These are phyloP conservation scores for Salix caprea DNA, from an alignment of 345 rosid genomes.

Conservation along the genomic window DNA sequence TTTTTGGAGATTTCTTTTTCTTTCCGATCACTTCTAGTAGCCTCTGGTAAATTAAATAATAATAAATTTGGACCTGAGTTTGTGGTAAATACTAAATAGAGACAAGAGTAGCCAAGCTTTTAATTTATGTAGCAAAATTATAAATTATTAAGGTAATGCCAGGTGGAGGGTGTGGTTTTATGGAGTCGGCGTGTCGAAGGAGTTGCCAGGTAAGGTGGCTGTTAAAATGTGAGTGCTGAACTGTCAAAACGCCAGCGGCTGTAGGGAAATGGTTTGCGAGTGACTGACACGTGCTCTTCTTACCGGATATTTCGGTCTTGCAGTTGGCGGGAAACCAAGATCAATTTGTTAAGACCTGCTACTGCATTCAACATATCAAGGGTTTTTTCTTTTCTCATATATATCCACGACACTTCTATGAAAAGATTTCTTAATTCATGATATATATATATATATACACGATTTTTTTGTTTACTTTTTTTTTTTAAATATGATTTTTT, in stretches of 20 bases:
- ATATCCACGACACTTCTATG: too few relatives aligned
- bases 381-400: too few relatives aligned
- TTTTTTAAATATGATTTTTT: too few relatives aligned
- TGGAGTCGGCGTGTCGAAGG: neutral
- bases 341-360: neutral
- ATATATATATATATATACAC: too few relatives aligned
- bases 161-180: neutral
- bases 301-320: neutral
- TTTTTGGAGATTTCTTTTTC: neutral
- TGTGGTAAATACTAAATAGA: neutral
- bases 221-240: neutral
- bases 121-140: neutral
- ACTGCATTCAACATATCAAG: too few relatives aligned
- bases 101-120: too few relatives aligned
- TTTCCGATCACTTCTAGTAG: neutral
- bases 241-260: neutral
- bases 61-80: neutral
- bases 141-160: neutral
- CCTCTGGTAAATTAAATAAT: neutral
- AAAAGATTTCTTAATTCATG: too few relatives aligned
- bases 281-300: neutral
- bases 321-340: slow-evolving; percentile 2
- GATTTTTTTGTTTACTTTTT: too few relatives aligned
- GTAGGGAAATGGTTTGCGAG: neutral
- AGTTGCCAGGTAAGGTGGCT: neutral